These are phyloP conservation scores for Cladosporium sp. DNA, from an alignment of 2,329 filamentous ascomycete species.

Conservation along the genomic window DNA sequence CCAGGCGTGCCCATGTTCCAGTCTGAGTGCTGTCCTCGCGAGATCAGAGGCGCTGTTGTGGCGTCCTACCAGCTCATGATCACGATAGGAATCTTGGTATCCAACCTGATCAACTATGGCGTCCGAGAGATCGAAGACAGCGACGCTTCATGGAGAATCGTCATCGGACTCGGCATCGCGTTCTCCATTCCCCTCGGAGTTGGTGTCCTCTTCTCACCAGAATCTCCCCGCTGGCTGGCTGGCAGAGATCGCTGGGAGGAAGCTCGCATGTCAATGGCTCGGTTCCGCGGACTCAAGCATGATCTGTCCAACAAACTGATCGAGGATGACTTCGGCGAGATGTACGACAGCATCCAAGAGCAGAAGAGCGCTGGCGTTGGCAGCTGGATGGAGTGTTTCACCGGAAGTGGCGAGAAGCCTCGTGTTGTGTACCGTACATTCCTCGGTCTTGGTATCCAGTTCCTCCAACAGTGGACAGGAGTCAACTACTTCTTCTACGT, in stretches of 20 bases:
- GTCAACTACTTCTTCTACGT: constrained; percentile 39
- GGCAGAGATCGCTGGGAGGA: constrained; percentile 37
- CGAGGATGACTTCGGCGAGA: constrained; percentile 38
- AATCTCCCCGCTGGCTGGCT: constrained; percentile 36
- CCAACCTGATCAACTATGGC: constrained; percentile 45
- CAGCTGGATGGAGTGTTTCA: constrained; percentile 30
- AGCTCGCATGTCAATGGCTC: constrained; percentile 25
- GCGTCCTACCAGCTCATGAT: constrained; percentile 47
- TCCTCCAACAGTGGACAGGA: constrained; percentile 44
- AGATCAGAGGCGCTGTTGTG: constrained; percentile 43
- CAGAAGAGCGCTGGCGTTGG: constrained; percentile 34
- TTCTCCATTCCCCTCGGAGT: constrained; percentile 35
- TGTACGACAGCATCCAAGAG: constrained; percentile 36
- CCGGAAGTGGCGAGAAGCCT: constrained; percentile 41
- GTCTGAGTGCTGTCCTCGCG: constrained; percentile 40
- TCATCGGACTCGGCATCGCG: constrained; percentile 41
- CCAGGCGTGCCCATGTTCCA: constrained; percentile 45
- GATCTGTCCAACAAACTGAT: constrained; percentile 40
- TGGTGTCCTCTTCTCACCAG: constrained; percentile 37
- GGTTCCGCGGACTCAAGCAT: constrained; percentile 36
- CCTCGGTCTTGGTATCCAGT: constrained; percentile 42
- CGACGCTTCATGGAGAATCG: constrained; percentile 41
- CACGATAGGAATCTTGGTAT: constrained; percentile 43
- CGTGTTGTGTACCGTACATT: constrained; percentile 43
- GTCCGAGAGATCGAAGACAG: constrained; percentile 22